Percentiles rank a stretch among this genome's conserved stretches.
Evolutionary conservation across 2,329 filamentous ascomycete species (phyloP).

Genomic region (Ascochyta pisi): DNA sequence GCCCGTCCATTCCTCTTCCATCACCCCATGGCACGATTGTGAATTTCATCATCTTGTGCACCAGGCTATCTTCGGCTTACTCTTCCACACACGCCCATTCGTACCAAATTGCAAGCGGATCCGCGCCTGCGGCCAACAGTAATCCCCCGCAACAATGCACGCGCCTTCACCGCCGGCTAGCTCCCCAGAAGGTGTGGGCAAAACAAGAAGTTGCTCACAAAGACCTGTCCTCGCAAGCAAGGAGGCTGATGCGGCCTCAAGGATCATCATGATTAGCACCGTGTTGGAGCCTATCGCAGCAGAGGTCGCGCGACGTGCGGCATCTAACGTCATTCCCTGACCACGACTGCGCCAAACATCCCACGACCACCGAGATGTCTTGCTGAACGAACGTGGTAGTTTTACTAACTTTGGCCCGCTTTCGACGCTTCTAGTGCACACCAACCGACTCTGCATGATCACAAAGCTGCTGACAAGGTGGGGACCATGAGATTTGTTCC

Average conservation of each 20-base stretch:
- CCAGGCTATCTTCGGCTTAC: constrained; percentile 45
- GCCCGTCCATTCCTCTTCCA: constrained; percentile 17
- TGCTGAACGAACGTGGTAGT: constrained; percentile 35
- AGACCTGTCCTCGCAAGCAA: constrained; percentile 7
- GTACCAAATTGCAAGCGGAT: constrained; percentile 1
- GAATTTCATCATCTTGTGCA: constrained; percentile 10
- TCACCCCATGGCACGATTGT: constrained; percentile 31
- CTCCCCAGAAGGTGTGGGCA: constrained; percentile 18
- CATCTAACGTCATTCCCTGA: constrained; percentile 26
- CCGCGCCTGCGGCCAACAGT: constrained; percentile 14
- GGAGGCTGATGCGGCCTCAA: constrained; percentile 22
- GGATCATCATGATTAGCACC: constrained; percentile 9
- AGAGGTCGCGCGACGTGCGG: constrained; percentile 16
- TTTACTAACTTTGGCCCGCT: constrained; percentile 28
- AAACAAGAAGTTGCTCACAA: constrained; percentile 13
- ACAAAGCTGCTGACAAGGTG: constrained; percentile 24
- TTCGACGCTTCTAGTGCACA: constrained; percentile 24
- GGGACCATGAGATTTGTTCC: constrained; percentile 20
- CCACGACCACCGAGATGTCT: constrained; percentile 35
- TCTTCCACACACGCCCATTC: constrained; percentile 1
- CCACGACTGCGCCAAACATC: constrained; percentile 21
- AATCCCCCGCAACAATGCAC: constrained; percentile 32
- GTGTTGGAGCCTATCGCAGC: constrained; percentile 24
- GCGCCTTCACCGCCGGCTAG: constrained; percentile 33
- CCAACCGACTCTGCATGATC: constrained; percentile 18